Evolutionary conservation across 2,329 filamentous ascomycete species (phyloP).

Genomic region (Parascedosporium putredinis): DNA sequence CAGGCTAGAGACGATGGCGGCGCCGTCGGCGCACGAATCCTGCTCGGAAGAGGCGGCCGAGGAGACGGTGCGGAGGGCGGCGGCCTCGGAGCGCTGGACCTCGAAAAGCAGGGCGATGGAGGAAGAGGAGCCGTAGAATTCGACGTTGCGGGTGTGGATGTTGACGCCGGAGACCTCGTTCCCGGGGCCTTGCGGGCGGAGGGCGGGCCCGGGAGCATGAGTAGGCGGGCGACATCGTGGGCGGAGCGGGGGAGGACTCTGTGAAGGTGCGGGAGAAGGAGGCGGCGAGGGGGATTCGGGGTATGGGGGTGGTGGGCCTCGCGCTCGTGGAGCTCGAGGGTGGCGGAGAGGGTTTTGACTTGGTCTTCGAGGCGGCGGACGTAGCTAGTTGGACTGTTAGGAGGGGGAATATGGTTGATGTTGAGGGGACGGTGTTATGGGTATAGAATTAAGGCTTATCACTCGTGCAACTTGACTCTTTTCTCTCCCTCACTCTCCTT

Average conservation of each 20-base stretch:
- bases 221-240: not conserved
- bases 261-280: not conserved
- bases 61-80: constrained; percentile 3
- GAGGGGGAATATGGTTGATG: constrained; percentile 6
- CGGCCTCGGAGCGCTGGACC: constrained; percentile 21
- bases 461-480: too few species aligned
- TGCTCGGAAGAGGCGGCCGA: constrained; percentile 12
- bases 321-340: not conserved
- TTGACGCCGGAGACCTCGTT: constrained; percentile 33
- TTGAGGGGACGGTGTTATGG: not conserved
- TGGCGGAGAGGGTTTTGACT: constrained; percentile 13
- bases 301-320: not conserved
- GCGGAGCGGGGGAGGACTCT: not conserved
- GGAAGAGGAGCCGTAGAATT: constrained; percentile 34
- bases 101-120: constrained; percentile 34
- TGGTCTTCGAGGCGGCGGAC: constrained; percentile 16
- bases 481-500: too few species aligned
- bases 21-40: constrained; percentile 15
- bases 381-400: constrained; percentile 12
- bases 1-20: constrained; percentile 30
- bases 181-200: constrained; percentile 15
- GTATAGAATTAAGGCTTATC: too few species aligned
- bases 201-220: constrained; percentile 15
- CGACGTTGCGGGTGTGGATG: constrained; percentile 31
- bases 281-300: constrained; percentile 1